Evolutionary conservation across 768 basidiomycete species (phyloP), one percentile per base, ranked within the genome.

Genomic region (Xerocomus brunneocitrinus): DNA sequence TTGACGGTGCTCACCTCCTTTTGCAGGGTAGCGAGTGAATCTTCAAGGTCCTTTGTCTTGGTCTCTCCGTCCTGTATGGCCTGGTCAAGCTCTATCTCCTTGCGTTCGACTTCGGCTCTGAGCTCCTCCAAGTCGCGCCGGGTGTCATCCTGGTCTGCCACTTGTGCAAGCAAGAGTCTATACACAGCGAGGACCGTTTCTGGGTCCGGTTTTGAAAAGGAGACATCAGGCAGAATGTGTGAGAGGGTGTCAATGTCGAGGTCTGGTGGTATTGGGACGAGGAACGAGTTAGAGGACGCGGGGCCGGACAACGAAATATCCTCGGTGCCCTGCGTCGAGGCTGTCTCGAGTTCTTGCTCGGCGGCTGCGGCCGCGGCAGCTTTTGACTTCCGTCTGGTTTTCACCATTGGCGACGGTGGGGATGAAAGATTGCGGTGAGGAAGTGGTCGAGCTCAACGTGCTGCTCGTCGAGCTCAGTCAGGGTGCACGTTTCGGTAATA

Each of bases 61-160:
- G 74, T 79, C 64, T 93, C 89, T 49, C 79, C 80, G 66, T 93
- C 90, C 61, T 91, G 87, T 34, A 91, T 67, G 6, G 88, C 83
- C 70, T 92, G 90, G 66, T 93, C 91, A 34, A 92, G 73, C 67
- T 94, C 91, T 3, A 93, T 74, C 50, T 91, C 89, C 67, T 85
- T 87, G 68, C 79, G 80, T 60, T 88, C 80, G 9, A 75, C 65
- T 44, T 84, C 82, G 3, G 89, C 89, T 40, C 76, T 82, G 53
- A 79, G 70, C 56, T 85, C 86, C 66, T 93, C 91, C 32, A 88
- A 69, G 55, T 89, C 85, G 48, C 81, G 73, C 46, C 80, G 77
- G 3, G 77, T 69, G 53, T 68, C 72, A 50, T 89, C 84, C 16
- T 81, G 65, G 52, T 82, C 81, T 1, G 73, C 64, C 6, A 75